A percentile compares a stretch with the other conserved stretches of the same genome.
phyloP scores from a whole-genome alignment of 2,329 filamentous ascomycete species.

The Cytospora paraplurivora region DNA sequence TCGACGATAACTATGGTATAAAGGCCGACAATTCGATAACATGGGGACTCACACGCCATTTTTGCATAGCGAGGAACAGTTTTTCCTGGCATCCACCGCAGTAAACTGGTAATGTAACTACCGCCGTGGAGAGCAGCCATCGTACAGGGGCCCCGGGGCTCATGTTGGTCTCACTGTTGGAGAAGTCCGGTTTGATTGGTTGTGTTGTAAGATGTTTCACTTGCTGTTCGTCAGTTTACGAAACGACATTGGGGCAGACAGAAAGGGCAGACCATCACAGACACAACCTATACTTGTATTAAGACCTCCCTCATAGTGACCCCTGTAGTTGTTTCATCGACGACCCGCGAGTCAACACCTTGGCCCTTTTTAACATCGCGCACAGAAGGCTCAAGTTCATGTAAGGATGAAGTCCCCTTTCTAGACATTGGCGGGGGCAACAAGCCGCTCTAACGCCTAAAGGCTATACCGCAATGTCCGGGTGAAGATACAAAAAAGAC shows the following conservation, averaged over 20 bases:
- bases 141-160: no score
- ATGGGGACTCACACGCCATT: slow-evolving; percentile 30
- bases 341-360: no score
- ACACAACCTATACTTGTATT: no score
- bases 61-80: slow-evolving; percentile 26
- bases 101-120: slow-evolving; percentile 32
- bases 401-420: no score
- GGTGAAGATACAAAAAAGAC: neutral
- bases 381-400: no score
- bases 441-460: neutral
- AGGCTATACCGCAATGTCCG: neutral
- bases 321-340: no score
- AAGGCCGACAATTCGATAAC: slow-evolving; percentile 32
- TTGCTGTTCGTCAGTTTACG: neutral
- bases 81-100: slow-evolving; percentile 29
- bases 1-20: slow-evolving; percentile 29
- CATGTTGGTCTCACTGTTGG: slow-evolving; percentile 13
- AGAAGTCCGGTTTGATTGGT: slow-evolving; percentile 22
- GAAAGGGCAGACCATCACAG: neutral
- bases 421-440: neutral
- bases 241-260: neutral
- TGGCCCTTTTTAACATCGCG: no score
- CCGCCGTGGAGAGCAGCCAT: slow-evolving; percentile 31
- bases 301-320: no score
- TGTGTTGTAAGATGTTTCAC: slow-evolving; percentile 14